Conservation (phyloP, 23 red algal species). For the Pyropia yezoensis region DNA sequence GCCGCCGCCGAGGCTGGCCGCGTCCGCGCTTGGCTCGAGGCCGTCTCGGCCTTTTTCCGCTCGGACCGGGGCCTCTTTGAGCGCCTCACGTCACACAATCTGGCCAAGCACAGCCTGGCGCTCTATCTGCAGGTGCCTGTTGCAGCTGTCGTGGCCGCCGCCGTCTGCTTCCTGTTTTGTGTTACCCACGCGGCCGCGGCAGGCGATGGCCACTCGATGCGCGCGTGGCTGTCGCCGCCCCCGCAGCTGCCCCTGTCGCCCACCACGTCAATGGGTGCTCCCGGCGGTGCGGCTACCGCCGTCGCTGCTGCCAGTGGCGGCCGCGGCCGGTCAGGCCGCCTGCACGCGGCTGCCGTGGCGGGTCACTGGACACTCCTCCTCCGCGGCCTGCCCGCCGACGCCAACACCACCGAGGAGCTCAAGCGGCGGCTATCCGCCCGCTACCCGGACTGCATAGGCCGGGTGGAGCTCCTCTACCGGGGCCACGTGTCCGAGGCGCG, state of each 20-base stretch:
- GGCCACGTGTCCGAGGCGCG: constrained; percentile 56
- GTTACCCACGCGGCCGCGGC: constrained; percentile 45
- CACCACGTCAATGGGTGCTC: background rate
- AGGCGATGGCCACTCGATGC: constrained; percentile 30
- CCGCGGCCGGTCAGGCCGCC: background rate
- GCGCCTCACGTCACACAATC: constrained; percentile 63
- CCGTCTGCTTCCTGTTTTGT: constrained; percentile 48
- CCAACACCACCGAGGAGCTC: constrained; percentile 21
- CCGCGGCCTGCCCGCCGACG: constrained; percentile 47
- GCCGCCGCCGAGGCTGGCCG: too few relatives aligned
- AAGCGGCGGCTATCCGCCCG: constrained; percentile 16
- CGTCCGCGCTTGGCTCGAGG: constrained; percentile 6
- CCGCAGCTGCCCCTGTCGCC: too few relatives aligned
- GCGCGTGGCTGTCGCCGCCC: constrained; percentile 24
- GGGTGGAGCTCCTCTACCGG: constrained; percentile 51
- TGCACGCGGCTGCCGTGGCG: background rate
- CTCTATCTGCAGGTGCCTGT: constrained; percentile 45
- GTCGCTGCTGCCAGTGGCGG: constrained; percentile 2
- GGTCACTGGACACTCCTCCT: constrained; percentile 48
- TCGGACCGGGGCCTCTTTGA: constrained; percentile 61
- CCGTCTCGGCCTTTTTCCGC: constrained; percentile 24
- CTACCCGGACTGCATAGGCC: constrained; percentile 30
- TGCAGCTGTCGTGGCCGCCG: constrained; percentile 14
- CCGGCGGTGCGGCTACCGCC: background rate
- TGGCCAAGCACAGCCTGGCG: constrained; percentile 33